phyloP scores from a whole-genome alignment of 306 rosid genomes.

The Quercus variabilis region DNA sequence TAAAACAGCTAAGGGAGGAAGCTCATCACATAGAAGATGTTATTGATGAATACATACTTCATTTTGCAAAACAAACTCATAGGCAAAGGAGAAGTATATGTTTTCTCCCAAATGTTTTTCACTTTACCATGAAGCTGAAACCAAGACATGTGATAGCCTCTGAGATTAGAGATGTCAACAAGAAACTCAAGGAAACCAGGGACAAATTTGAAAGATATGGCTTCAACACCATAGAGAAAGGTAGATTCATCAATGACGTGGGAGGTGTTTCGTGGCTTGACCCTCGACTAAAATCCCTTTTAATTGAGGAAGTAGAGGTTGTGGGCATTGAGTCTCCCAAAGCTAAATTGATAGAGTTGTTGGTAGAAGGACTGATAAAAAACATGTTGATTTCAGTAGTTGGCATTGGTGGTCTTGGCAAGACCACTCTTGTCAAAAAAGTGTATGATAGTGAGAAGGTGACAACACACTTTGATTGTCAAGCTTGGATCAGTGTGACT shows the following conservation, averaged over 20 bases:
- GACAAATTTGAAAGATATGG: background rate
- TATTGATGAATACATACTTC: background rate
- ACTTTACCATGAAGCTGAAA: background rate
- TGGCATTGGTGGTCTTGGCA: background rate
- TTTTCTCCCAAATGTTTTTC: background rate
- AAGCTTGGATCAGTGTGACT: background rate
- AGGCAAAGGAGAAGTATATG: background rate
- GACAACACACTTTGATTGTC: no score
- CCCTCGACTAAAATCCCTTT: no score
- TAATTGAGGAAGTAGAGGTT: no score
- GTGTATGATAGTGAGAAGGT: no score
- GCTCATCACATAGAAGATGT: conserved; percentile 8
- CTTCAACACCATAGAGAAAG: background rate
- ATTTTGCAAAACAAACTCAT: background rate
- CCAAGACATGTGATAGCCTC: background rate
- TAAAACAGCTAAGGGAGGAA: background rate
- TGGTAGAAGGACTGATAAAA: background rate
- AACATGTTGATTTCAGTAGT: background rate
- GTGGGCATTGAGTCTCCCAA: no score
- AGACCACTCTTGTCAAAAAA: background rate
- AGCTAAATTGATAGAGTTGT: no score
- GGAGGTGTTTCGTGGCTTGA: background rate
- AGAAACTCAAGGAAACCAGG: background rate
- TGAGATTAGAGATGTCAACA: background rate
- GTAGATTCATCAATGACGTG: background rate